phyloP scores from a whole-genome alignment of 768 basidiomycete species.

The Termitomyces sp. region DNA sequence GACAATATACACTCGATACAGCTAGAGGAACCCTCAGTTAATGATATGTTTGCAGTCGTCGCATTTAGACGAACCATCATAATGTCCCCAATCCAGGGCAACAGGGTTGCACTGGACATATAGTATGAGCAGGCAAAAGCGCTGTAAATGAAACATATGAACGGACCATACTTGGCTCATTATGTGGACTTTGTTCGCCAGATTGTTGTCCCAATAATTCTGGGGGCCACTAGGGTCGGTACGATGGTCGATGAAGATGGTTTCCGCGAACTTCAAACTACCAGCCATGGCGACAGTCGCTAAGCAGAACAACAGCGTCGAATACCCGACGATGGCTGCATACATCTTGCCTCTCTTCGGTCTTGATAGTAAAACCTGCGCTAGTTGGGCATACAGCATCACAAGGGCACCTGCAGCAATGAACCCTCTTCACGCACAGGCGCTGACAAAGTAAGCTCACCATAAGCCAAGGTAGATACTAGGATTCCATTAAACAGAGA shows the following conservation, averaged over 20 bases:
- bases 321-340: conserved; percentile 15
- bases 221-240: background rate
- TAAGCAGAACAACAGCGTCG: conserved; percentile 12
- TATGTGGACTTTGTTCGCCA: conserved; percentile 9
- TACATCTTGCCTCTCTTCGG: conserved; percentile 17
- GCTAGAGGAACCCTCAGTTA: background rate
- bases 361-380: conserved; percentile 16
- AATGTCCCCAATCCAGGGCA: conserved; percentile 18
- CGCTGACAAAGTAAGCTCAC: conserved; percentile 3
- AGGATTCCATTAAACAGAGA: conserved; percentile 13
- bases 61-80: conserved; percentile 11
- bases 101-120: conserved; percentile 7
- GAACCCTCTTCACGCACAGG: background rate
- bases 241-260: conserved; percentile 12
- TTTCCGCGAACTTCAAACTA: conserved; percentile 13
- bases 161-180: conserved; percentile 16
- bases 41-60: background rate
- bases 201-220: conserved; percentile 3
- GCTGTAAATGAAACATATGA: background rate
- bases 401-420: conserved; percentile 12
- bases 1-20: conserved; percentile 14
- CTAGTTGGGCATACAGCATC: conserved; percentile 17
- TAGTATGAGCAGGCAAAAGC: background rate
- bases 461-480: conserved; percentile 15
- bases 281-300: conserved; percentile 16